Percentiles rank a stretch among this genome's conserved stretches.
Evolutionary conservation across 495 filamentous ascomycete species (phyloP).

Genomic region (Xylaria telfairii): DNA sequence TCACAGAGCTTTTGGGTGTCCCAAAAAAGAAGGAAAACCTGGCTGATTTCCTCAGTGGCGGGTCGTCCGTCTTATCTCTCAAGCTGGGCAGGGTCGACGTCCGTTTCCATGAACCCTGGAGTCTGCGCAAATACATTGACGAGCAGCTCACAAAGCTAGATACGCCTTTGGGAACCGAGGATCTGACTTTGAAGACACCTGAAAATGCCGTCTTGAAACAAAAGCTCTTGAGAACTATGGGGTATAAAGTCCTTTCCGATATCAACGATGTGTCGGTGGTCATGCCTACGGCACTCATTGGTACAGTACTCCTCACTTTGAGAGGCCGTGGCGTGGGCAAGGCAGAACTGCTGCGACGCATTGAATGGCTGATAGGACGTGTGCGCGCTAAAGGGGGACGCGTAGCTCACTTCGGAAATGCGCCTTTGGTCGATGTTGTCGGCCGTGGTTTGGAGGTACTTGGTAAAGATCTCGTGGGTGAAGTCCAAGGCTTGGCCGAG

Average conservation of each 20-base stretch:
- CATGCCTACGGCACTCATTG: slow-evolving; percentile 96
- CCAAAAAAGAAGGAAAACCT: slow-evolving; percentile 96
- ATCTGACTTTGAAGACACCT: slow-evolving; percentile 49
- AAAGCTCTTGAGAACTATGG: slow-evolving; percentile 78
- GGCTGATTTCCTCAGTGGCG: slow-evolving; percentile 80
- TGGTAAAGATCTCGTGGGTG: slow-evolving; percentile 83
- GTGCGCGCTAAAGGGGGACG: slow-evolving; percentile 85
- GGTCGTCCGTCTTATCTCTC: slow-evolving; percentile 84
- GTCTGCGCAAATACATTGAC: slow-evolving; percentile 76
- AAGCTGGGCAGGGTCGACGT: slow-evolving; percentile 92
- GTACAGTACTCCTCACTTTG: slow-evolving; percentile 89
- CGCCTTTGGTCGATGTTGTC: slow-evolving; percentile 79
- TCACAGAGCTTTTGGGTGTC: slow-evolving; percentile 88
- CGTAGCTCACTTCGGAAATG: slow-evolving; percentile 89
- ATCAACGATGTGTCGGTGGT: slow-evolving; percentile 97
- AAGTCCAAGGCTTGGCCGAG: slow-evolving; percentile 78
- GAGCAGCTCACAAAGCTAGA: slow-evolving; percentile 66
- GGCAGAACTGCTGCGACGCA: slow-evolving; percentile 79
- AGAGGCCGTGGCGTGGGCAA: slow-evolving; percentile 91
- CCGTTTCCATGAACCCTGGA: slow-evolving; percentile 95
- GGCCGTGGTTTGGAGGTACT: slow-evolving; percentile 89
- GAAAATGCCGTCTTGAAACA: slow-evolving; percentile 55
- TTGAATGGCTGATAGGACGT: slow-evolving; percentile 87
- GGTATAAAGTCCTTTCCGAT: slow-evolving; percentile 88
- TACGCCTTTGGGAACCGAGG: slow-evolving; percentile 44